These are phyloP conservation scores for Chlorella sp. DNA, from an alignment of 139 green algal genomes.

Conservation along the genomic window DNA sequence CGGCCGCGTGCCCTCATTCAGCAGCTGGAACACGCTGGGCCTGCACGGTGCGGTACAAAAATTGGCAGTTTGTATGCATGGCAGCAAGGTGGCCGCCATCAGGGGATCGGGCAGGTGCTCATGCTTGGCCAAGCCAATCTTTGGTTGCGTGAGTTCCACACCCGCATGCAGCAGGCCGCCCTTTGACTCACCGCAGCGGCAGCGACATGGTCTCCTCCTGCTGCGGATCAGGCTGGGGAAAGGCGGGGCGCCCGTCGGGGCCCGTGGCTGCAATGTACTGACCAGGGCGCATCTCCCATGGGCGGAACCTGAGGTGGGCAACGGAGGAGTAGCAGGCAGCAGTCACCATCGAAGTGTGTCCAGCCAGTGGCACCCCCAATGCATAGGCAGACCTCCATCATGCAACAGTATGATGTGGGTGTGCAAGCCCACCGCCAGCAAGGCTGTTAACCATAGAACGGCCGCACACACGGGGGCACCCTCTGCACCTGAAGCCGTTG, in stretches of 20 bases:
- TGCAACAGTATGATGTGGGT: too few species aligned
- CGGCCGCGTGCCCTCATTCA: conserved; percentile 4
- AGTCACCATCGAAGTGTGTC: too few species aligned
- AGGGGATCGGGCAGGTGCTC: too few species aligned
- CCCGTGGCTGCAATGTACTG: neutral
- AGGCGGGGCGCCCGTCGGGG: neutral
- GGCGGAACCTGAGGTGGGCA: conserved; percentile 10
- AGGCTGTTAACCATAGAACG: too few species aligned
- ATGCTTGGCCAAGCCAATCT: too few species aligned
- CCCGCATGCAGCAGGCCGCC: neutral
- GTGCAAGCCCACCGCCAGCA: neutral
- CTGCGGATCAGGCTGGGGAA: neutral
- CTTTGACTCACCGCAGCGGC: neutral
- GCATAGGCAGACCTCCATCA: too few species aligned
- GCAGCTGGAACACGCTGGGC: conserved; percentile 23
- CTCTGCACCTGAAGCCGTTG: conserved; percentile 33
- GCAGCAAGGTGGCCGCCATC: neutral
- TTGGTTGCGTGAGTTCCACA: too few species aligned
- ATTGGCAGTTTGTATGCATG: too few species aligned
- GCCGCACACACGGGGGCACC: neutral
- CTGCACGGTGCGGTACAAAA: neutral
- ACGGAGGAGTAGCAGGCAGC: neutral
- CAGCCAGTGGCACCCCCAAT: too few species aligned
- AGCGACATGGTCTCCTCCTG: neutral
- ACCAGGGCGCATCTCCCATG: conserved; percentile 4